Percentiles rank a stretch among this genome's conserved stretches.
These are phyloP conservation scores for Naganishia randhawae DNA, from an alignment of 768 basidiomycete genomes.

Conservation along the genomic window DNA sequence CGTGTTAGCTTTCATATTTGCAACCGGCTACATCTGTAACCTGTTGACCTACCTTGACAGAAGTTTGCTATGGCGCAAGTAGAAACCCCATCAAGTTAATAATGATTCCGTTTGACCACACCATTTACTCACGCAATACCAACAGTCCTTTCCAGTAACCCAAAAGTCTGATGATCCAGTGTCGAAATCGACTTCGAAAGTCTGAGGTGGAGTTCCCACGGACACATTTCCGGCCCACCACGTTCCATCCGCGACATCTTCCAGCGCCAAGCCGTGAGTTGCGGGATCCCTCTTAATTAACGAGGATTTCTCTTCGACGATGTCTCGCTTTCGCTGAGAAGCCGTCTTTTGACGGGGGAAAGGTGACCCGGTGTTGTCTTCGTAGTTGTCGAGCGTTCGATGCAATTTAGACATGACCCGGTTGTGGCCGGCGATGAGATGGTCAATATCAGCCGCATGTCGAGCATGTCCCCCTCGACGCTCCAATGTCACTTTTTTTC, in stretches of 20 bases:
- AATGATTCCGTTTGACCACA: neutral
- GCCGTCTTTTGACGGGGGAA: slow-evolving; percentile 4
- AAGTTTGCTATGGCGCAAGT: neutral
- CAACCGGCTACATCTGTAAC: neutral
- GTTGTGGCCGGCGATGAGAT: neutral
- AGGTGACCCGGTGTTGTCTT: slow-evolving; percentile 7
- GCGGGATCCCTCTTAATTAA: slow-evolving; percentile 9
- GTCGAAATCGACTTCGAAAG: slow-evolving; percentile 19
- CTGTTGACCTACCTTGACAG: neutral
- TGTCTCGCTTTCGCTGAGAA: neutral
- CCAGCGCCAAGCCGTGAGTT: neutral
- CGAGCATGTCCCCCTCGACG: slow-evolving; percentile 9
- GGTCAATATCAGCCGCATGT: neutral
- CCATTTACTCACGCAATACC: slow-evolving; percentile 13
- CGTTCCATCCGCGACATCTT: neutral
- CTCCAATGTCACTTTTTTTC: neutral
- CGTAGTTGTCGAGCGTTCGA: slow-evolving; percentile 7
- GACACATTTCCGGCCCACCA: slow-evolving; percentile 19
- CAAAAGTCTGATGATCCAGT: slow-evolving; percentile 17
- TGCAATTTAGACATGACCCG: neutral
- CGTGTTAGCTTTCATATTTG: neutral
- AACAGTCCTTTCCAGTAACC: slow-evolving; percentile 5
- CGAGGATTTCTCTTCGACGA: neutral
- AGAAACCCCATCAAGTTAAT: too few species aligned
- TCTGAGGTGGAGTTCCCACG: slow-evolving; percentile 21